Evolutionary conservation across 371 early-diverging fungal species (phyloP).

Genomic region (Actinomortierella wolfii): DNA sequence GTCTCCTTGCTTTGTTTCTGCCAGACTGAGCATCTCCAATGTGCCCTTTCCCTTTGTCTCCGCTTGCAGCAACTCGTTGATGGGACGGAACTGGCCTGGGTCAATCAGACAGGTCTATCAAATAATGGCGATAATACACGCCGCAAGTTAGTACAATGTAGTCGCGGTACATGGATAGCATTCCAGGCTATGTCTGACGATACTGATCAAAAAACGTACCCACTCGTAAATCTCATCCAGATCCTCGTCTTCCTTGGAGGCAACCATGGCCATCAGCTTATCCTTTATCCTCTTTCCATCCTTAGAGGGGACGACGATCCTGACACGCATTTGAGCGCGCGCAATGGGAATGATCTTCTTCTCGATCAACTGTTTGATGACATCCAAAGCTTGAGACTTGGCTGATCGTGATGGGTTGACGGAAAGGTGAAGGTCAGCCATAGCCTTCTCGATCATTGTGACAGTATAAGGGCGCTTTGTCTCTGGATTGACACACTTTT

Average conservation of each 20-base stretch:
- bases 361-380: constrained; percentile 90
- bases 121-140: neutral
- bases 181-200: too few species aligned
- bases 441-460: constrained; percentile 96
- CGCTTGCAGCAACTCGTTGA: constrained; percentile 78
- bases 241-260: constrained; percentile 88
- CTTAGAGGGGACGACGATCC: constrained; percentile 77
- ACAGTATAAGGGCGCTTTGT: constrained; percentile 95
- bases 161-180: too few species aligned
- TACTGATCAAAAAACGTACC: constrained; percentile 50
- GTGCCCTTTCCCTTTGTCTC: constrained; percentile 90
- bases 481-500: constrained; percentile 93
- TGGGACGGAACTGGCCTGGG: constrained; percentile 89
- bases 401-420: constrained; percentile 86
- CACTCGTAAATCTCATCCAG: constrained; percentile 81
- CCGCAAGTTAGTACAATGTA: too few species aligned
- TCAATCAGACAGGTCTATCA: constrained; percentile 82
- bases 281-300: constrained; percentile 89
- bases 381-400: constrained; percentile 91
- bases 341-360: constrained; percentile 88
- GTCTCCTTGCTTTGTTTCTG: constrained; percentile 85
- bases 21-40: constrained; percentile 83
- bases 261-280: constrained; percentile 69
- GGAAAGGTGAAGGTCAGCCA: constrained; percentile 90
- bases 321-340: constrained; percentile 91